phyloP scores from a whole-genome alignment of 1,139 yeast genomes.

The Nakaseomyces bracarensis region DNA sequence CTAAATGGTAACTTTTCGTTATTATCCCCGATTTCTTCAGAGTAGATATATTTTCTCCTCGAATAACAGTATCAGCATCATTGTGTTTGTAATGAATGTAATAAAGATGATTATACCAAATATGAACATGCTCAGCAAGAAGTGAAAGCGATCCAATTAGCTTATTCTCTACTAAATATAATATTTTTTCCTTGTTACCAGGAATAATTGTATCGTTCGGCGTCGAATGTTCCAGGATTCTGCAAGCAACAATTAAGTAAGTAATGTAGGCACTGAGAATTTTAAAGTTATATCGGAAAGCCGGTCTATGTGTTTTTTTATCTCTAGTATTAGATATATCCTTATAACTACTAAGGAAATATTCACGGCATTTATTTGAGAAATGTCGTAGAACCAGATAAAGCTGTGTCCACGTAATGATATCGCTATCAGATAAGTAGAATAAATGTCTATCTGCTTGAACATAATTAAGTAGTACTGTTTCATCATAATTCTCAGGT shows the following conservation, averaged over 20 bases:
- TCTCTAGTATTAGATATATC: background rate
- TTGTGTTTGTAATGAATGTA: slow-evolving; percentile 1
- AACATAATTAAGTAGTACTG: background rate
- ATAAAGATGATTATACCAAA: slow-evolving; percentile 5
- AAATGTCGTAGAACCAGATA: background rate
- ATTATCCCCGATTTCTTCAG: background rate
- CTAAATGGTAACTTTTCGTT: slow-evolving; percentile 2
- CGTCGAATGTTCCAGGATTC: background rate
- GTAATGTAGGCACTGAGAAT: background rate
- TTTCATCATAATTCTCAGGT: slow-evolving; percentile 1
- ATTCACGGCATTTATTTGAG: background rate
- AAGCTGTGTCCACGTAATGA: slow-evolving; percentile 23
- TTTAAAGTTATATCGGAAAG: background rate
- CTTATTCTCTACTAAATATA: background rate
- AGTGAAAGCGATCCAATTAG: background rate
- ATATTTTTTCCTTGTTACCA: background rate
- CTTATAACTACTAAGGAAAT: background rate
- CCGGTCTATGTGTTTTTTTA: slow-evolving; percentile 1
- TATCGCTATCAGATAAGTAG: slow-evolving; percentile 1
- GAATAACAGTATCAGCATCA: slow-evolving; percentile 2
- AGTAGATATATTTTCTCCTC: background rate
- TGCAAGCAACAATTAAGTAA: background rate
- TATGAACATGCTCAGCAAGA: background rate
- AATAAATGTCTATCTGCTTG: slow-evolving; percentile 3
- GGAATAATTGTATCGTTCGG: background rate